A percentile compares a stretch with the other conserved stretches of the same genome.
Conservation (phyloP, 495 filamentous ascomycete genomes). For the Acidomyces sp. region DNA sequence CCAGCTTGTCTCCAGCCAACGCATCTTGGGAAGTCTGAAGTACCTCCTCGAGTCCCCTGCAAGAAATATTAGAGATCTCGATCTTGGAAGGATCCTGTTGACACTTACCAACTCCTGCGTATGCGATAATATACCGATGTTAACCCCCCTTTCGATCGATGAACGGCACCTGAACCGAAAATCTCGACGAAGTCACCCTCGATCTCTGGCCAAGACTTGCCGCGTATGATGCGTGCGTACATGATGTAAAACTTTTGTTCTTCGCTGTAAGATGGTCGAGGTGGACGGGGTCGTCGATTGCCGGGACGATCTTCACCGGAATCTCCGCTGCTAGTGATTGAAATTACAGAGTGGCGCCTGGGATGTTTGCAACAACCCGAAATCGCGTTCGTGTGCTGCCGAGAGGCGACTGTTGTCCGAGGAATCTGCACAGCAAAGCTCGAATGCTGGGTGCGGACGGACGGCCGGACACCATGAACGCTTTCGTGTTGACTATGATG, state of each 20-base stretch:
- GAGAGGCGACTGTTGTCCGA: no score
- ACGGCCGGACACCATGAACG: no score
- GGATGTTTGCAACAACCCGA: no score
- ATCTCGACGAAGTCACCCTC: constrained; percentile 5
- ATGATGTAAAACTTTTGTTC: constrained; percentile 21
- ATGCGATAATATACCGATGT: constrained; percentile 19
- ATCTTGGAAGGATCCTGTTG: not conserved
- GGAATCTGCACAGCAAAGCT: no score
- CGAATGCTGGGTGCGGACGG: no score
- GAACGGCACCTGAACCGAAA: constrained; percentile 1
- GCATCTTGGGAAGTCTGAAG: constrained; percentile 6
- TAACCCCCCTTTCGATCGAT: constrained; percentile 13
- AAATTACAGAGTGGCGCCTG: no score
- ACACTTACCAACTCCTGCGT: constrained; percentile 9
- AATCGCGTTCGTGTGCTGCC: no score
- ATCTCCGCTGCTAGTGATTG: not conserved
- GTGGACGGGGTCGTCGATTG: constrained; percentile 5
- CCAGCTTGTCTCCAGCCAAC: not conserved
- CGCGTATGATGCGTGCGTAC: constrained; percentile 12
- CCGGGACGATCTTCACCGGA: not conserved
- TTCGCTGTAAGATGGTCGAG: constrained; percentile 14
- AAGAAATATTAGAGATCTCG: not conserved
- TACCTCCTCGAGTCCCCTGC: constrained; percentile 10
- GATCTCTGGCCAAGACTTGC: constrained; percentile 14
- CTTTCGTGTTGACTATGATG: no score